phyloP scores from a whole-genome alignment of 768 basidiomycete species.

The Pleurotus platypus region DNA sequence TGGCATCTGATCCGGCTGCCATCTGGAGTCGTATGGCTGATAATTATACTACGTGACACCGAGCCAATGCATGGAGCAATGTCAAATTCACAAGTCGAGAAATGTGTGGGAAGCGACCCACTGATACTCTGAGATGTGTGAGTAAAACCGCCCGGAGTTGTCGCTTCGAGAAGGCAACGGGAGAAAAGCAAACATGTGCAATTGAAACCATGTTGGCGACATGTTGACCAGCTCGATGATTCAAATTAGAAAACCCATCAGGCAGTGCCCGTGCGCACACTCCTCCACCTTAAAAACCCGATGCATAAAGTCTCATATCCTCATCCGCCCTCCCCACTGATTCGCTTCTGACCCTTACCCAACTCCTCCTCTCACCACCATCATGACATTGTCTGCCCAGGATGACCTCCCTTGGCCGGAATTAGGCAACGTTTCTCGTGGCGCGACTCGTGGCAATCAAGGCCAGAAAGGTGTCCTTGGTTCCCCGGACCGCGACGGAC shows the following conservation, averaged over 20 bases:
- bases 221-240: slow-evolving; percentile 3
- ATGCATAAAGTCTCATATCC: slow-evolving; percentile 1
- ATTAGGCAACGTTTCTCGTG: slow-evolving; percentile 79
- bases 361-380: slow-evolving; percentile 22
- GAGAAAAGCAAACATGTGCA: slow-evolving; percentile 7
- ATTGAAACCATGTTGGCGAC: slow-evolving; percentile 8
- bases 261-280: slow-evolving; percentile 7
- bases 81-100: slow-evolving; percentile 7
- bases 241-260: slow-evolving; percentile 6
- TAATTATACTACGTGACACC: slow-evolving; percentile 6
- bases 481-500: slow-evolving; percentile 69
- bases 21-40: slow-evolving; percentile 4
- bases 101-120: slow-evolving; percentile 7
- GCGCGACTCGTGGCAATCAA: slow-evolving; percentile 82
- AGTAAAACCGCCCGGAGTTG: slow-evolving; percentile 6
- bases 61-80: slow-evolving; percentile 5
- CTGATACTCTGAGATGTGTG: slow-evolving; percentile 7
- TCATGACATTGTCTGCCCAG: slow-evolving; percentile 40
- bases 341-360: slow-evolving; percentile 14
- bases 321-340: slow-evolving; percentile 11
- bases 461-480: slow-evolving; percentile 80
- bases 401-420: slow-evolving; percentile 89
- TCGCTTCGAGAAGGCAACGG: slow-evolving; percentile 7
- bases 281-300: slow-evolving; percentile 9
- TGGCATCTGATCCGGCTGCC: slow-evolving; percentile 6